Percentiles rank a stretch among this genome's conserved stretches.
These are phyloP conservation scores for Pluteus cervinus DNA, from an alignment of 768 basidiomycete genomes.

Conservation along the genomic window DNA sequence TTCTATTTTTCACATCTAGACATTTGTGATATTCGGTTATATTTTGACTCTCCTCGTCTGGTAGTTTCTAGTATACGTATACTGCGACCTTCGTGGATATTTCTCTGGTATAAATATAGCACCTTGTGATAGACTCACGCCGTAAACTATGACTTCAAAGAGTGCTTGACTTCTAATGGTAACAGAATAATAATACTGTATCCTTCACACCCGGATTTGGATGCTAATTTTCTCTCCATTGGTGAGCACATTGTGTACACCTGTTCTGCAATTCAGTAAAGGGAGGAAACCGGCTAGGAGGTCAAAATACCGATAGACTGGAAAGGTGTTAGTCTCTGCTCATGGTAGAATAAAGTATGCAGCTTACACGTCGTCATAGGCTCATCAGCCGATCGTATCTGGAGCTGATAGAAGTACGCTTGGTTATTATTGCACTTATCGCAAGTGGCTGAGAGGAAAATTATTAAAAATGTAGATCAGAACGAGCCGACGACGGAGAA, in stretches of 20 bases:
- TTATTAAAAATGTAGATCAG: slow-evolving; percentile 1
- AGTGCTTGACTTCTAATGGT: no score
- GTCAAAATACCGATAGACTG: slow-evolving; percentile 55
- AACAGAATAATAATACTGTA: no score
- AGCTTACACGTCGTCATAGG: slow-evolving; percentile 71
- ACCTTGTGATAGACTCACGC: no score
- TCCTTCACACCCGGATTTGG: no score
- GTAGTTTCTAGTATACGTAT: no score
- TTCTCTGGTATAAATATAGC: no score
- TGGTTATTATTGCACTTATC: slow-evolving; percentile 78
- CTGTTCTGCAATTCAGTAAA: slow-evolving; percentile 24
- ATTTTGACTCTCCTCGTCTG: no score
- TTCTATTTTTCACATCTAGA: no score
- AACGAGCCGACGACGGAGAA: not conserved
- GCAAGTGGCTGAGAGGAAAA: slow-evolving; percentile 37
- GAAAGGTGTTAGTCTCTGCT: not conserved
- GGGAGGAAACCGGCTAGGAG: not conserved
- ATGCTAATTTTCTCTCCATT: slow-evolving; percentile 75
- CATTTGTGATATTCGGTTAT: no score
- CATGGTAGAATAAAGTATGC: slow-evolving; percentile 1
- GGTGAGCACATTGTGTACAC: slow-evolving; percentile 56
- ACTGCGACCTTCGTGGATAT: no score
- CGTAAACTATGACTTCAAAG: no score
- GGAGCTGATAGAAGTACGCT: slow-evolving; percentile 94
- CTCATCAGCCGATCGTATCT: slow-evolving; percentile 91